Evolutionary conservation across 306 rosid species (phyloP).

Genomic region (Begonia masoniana): DNA sequence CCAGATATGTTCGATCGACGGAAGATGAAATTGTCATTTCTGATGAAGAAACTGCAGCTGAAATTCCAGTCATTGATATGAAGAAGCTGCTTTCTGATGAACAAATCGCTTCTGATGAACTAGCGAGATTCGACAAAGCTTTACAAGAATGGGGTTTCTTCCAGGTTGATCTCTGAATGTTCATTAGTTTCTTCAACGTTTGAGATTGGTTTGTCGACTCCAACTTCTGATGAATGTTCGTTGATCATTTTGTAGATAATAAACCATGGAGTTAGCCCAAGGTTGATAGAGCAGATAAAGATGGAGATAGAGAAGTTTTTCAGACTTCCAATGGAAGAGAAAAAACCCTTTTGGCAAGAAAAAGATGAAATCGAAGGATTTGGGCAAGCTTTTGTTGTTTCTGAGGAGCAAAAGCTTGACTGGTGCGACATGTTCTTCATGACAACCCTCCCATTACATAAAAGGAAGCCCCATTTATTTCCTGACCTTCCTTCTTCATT

Average conservation of each 20-base stretch:
- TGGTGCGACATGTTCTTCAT: constrained; percentile 31
- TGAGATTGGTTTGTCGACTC: neutral
- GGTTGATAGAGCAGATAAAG: constrained; percentile 18
- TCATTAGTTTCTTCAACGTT: neutral
- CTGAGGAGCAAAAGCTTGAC: constrained; percentile 31
- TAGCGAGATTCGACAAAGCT: constrained; percentile 15
- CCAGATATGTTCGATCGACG: constrained; percentile 1
- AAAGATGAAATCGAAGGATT: constrained; percentile 21
- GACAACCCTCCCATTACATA: constrained; percentile 13
- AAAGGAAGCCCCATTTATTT: constrained; percentile 12
- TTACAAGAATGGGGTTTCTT: constrained; percentile 42
- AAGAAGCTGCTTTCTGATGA: constrained; percentile 1
- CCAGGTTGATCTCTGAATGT: constrained; percentile 12
- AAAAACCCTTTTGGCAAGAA: constrained; percentile 24
- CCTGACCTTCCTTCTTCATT: constrained; percentile 19
- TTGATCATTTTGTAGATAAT: constrained; percentile 9
- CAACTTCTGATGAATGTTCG: neutral
- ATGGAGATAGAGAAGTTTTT: constrained; percentile 13
- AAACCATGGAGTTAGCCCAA: constrained; percentile 17
- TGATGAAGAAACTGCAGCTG: neutral
- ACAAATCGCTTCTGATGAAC: constrained; percentile 6
- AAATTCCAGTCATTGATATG: constrained; percentile 17
- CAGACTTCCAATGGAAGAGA: constrained; percentile 20
- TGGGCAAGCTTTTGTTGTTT: constrained; percentile 26
- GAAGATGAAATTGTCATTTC: constrained; percentile 1